Percentiles rank a stretch among this genome's conserved stretches.
Conservation (phyloP, 257 asterid genomes). For the Nicotiana obtusifolia region DNA sequence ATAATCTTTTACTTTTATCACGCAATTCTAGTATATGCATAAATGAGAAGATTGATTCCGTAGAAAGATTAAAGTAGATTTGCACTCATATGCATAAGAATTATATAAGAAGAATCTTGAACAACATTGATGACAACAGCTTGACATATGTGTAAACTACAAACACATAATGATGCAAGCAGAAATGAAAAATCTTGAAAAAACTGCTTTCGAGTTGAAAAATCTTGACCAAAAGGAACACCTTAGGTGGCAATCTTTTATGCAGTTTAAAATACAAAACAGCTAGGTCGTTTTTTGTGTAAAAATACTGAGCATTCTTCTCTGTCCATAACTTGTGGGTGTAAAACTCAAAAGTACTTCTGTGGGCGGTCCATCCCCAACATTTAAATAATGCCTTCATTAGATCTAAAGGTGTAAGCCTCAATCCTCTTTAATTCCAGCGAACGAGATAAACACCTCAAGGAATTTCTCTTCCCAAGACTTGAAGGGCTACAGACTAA, state of each 20-base stretch:
- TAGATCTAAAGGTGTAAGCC: background rate
- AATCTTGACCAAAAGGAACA: background rate
- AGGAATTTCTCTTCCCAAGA: background rate
- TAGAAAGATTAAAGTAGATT: background rate
- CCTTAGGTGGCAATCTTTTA: background rate
- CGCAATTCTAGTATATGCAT: background rate
- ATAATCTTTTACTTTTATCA: too few species aligned
- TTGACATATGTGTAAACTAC: background rate
- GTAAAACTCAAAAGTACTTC: background rate
- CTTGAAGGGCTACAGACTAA: background rate
- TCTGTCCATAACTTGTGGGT: background rate
- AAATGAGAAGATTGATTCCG: background rate
- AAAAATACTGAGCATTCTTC: background rate
- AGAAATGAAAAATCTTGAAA: background rate
- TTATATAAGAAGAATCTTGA: background rate
- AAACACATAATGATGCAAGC: background rate
- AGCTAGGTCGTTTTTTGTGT: background rate
- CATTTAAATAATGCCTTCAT: background rate
- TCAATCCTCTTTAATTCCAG: background rate
- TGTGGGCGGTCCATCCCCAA: background rate
- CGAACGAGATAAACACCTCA: background rate
- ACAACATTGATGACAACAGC: background rate
- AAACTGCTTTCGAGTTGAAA: background rate
- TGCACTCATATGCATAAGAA: background rate
- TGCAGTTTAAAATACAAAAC: background rate